Base-by-base conservation (phyloP, 805 yeast species). In the Saccharomycopsis javanensis region DNA sequence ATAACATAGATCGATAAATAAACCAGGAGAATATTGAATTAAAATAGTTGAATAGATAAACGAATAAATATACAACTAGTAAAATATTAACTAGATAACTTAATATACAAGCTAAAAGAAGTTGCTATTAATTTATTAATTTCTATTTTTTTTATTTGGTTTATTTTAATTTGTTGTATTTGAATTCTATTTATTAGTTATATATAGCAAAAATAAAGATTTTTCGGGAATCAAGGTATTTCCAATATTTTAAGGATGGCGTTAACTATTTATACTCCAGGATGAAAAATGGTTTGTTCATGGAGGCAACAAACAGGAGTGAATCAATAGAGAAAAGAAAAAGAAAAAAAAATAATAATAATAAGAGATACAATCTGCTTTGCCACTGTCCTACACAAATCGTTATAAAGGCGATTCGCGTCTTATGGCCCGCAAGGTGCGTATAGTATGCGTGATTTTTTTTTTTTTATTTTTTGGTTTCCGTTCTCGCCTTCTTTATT, bases 401-500 rank as follows among this genome's bases (percentile, higher is more conserved):
- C 48, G 23, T 42, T n/a, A 42, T 42, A 42, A 38, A 38, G 23
- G 48, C 28, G 3, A 20, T 20, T 23, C 28, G 25, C 11, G 18
- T 16, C 16, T 35, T 6, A n/a, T 11, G 42, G 42, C 42, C 28
- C 25, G 15, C 5, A 3, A 4, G 4, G 48, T 42, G 48, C 48
- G 48, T n/a, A 13, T 42, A 42, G 11, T 8, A 2, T 23, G 51
- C 35, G 35, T 48, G 33, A 28, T 27, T 48, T 28, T n/a, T 27
- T 48, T 48, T 45, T 45, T 45, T 42, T 42, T 42, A 5, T 42
- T 11, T 42, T 42, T 42, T 42, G 15, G 13, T 23, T 42, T 23
- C 48, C 48, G 48, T 42, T 42, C 48, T 42, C 48, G 48, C 48
- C 13, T 28, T 8, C 48, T 42, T 25, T 42, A n/a, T 42, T 42